Evolutionary conservation across 202 grass and related monocot species (phyloP), one percentile per base, ranked within the genome.

Genomic region (Setaria viridis): DNA sequence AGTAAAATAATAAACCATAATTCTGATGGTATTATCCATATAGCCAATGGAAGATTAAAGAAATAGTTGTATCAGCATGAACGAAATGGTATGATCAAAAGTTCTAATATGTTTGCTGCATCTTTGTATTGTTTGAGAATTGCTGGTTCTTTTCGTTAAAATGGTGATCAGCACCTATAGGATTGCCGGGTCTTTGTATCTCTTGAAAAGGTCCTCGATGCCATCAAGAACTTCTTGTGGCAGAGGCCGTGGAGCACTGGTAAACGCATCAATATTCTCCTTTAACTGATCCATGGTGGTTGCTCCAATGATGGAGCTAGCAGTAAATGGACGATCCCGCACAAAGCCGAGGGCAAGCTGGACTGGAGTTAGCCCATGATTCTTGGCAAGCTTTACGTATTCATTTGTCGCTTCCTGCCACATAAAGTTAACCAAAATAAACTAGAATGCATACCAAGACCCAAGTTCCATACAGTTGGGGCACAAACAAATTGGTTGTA

Each of bases 261-360:
- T 86, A 84, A 98, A 98, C 4, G 87, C 93, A 57, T 91, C 82
- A 0, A 95, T 93, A 74, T 98, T 90, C 85, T 95, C 95, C 85
- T 92, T 95, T 50, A 98, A 80, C 74, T 95, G 95, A 58, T 90
- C 89, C 77, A 98, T 77, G 69, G 80, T 93, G 20, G 95, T 98
- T 5, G 95, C 89, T 62, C 95, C 95, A 49, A 98, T 95, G 76
- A 98, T 95, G 46, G 88, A 80, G 79, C 95, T 98, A 15, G 88
- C 78, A 9, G 80, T 92, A 81, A 98, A 98, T 19, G 91, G 91
- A 41, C 83, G 85, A 12, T 93, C 95, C 1, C 93, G 95, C 57
- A 98, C 93, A 77, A 95, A 98, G 65, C 87, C 91, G 1, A 98
- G 91, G 13, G 93, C 93, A 42, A 98, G 91, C 86, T 95, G 84